Percentiles rank a stretch among this genome's conserved stretches.
phyloP scores from a whole-genome alignment of 2,329 filamentous ascomycete genomes.

The Fusarium sp. region DNA sequence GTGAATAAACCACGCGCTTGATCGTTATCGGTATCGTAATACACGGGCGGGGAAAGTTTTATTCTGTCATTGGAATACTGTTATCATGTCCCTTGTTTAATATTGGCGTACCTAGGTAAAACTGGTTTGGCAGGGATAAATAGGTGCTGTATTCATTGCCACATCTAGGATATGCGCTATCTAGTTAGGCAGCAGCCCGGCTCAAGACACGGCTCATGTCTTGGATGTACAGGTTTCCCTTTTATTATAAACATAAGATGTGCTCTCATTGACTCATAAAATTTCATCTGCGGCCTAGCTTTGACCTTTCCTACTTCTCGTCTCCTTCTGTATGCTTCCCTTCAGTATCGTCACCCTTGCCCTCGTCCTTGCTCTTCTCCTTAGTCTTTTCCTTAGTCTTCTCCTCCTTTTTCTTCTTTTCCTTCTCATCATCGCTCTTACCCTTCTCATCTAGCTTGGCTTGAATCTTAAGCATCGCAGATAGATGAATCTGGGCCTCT shows the following conservation, averaged over 20 bases:
- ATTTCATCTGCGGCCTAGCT: not conserved
- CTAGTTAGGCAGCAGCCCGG: not conserved
- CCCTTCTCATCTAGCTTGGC: not conserved
- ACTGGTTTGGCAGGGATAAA: not conserved
- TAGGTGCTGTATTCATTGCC: not conserved
- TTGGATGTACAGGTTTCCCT: not conserved
- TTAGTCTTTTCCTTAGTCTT: not conserved
- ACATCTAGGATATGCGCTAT: not conserved
- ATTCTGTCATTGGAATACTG: not conserved
- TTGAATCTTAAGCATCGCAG: not conserved
- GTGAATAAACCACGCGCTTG: not conserved
- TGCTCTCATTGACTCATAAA: not conserved
- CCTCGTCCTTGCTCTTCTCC: not conserved
- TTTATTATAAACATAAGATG: not conserved
- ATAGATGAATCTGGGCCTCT: not conserved
- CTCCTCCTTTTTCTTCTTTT: not conserved
- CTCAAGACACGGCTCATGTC: not conserved
- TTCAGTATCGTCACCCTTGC: not conserved
- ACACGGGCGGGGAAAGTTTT: not conserved
- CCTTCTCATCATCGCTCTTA: not conserved
- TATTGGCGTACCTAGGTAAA: not conserved
- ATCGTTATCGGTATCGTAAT: not conserved
- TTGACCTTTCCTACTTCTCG: not conserved
- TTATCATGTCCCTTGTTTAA: not conserved
- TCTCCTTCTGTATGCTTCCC: not conserved